A percentile compares a stretch with the other conserved stretches of the same genome.
These are phyloP conservation scores for Candida endomychidarum DNA, from an alignment of 805 yeast species.

Conservation along the genomic window DNA sequence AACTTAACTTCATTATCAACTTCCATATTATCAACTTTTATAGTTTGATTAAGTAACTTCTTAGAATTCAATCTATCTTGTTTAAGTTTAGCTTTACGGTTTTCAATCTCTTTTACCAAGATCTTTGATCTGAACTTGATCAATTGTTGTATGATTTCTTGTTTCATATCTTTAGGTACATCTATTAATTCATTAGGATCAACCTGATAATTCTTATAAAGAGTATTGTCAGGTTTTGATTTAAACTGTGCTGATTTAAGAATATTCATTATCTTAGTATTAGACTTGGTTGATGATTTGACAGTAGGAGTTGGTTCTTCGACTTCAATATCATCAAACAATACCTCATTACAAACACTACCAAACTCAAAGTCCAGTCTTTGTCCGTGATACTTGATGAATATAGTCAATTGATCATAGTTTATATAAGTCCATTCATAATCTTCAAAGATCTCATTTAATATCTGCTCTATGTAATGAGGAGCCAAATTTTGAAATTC, in stretches of 20 bases:
- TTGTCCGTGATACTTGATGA: slow-evolving; percentile 4
- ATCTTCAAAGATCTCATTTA: slow-evolving; percentile 20
- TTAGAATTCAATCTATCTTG: slow-evolving; percentile 52
- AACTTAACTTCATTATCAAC: neutral
- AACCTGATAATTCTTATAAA: slow-evolving; percentile 41
- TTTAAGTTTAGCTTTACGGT: slow-evolving; percentile 48
- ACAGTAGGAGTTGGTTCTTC: slow-evolving; percentile 20
- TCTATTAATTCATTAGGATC: slow-evolving; percentile 58
- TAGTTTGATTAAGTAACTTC: slow-evolving; percentile 30
- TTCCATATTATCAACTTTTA: slow-evolving; percentile 14
- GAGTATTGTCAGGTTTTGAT: slow-evolving; percentile 2
- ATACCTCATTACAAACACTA: neutral
- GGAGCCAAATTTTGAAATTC: slow-evolving; percentile 34
- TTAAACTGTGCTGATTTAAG: slow-evolving; percentile 1
- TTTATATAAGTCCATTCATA: slow-evolving; percentile 7
- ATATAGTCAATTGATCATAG: slow-evolving; percentile 9
- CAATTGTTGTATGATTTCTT: slow-evolving; percentile 52
- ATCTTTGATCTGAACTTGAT: slow-evolving; percentile 58
- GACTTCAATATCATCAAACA: slow-evolving; percentile 21
- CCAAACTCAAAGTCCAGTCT: neutral
- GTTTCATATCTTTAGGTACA: slow-evolving; percentile 54
- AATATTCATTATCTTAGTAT: neutral
- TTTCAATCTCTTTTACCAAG: slow-evolving; percentile 49
- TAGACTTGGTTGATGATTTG: neutral
- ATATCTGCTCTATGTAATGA: slow-evolving; percentile 31